phyloP scores from a whole-genome alignment of 768 basidiomycete species.

The Boletus rubropictus region DNA sequence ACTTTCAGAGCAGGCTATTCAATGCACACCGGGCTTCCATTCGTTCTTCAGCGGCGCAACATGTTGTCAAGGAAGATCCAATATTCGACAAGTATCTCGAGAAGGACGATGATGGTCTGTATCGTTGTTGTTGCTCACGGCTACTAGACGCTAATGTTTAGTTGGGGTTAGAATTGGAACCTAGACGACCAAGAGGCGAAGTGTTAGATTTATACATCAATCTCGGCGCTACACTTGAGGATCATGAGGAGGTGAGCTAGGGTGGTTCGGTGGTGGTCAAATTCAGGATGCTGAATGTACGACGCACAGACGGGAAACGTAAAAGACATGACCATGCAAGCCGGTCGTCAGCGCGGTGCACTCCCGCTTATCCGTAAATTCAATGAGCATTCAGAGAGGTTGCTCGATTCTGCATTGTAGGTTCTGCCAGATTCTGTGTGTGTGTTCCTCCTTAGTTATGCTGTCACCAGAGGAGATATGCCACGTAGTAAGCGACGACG shows the following conservation, averaged over 20 bases:
- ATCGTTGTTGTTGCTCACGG: neutral
- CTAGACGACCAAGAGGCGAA: conserved; percentile 60
- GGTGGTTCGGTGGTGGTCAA: neutral
- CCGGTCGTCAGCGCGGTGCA: conserved; percentile 81
- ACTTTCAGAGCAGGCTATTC: conserved; percentile 94
- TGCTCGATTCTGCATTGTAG: conserved; percentile 76
- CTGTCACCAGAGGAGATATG: conserved; percentile 43
- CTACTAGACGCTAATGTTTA: neutral
- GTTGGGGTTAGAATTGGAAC: conserved; percentile 58
- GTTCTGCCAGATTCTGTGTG: conserved; percentile 14
- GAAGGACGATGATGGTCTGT: conserved; percentile 86
- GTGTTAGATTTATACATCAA: conserved; percentile 75
- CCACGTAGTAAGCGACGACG: conserved; percentile 59
- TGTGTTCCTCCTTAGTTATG: neutral
- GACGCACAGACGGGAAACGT: conserved; percentile 72
- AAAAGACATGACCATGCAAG: conserved; percentile 91
- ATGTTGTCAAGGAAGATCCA: conserved; percentile 82
- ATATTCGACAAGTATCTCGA: conserved; percentile 97
- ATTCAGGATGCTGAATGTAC: neutral
- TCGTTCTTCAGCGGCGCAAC: conserved; percentile 75
- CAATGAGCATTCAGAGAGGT: conserved; percentile 92
- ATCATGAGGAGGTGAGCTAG: conserved; percentile 73
- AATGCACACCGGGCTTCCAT: conserved; percentile 92
- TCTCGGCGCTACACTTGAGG: conserved; percentile 82
- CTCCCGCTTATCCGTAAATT: conserved; percentile 94